Conservation (phyloP, 2,329 filamentous ascomycete genomes). For the Volutella citrinella region DNA sequence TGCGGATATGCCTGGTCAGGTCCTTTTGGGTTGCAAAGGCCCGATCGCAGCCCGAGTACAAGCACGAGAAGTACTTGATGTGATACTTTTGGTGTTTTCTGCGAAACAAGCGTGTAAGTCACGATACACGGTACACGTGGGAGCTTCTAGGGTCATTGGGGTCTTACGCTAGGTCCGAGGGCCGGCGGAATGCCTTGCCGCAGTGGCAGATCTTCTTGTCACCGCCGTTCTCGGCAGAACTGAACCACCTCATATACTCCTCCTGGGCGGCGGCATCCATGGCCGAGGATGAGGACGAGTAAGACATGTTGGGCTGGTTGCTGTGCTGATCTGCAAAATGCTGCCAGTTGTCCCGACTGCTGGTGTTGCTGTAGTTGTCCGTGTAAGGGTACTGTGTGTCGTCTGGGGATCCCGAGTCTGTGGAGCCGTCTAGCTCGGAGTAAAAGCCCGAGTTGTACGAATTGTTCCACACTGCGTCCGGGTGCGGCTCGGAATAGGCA, state of each 20-base stretch:
- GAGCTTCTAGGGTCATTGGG: not conserved
- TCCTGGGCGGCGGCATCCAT: too few species aligned
- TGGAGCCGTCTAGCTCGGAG: too few species aligned
- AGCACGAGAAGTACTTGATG: constrained; percentile 26
- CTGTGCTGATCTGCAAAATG: too few species aligned
- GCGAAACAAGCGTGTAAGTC: constrained; percentile 4
- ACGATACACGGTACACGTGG: not conserved
- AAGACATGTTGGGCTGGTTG: too few species aligned
- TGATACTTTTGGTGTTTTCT: constrained; percentile 28
- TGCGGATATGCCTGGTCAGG: constrained; percentile 22
- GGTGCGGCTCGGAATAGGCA: too few species aligned
- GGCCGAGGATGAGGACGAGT: too few species aligned
- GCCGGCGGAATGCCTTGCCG: constrained; percentile 24
- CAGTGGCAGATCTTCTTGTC: constrained; percentile 21
- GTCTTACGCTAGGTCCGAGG: constrained; percentile 25
- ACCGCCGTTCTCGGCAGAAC: constrained; percentile 7
- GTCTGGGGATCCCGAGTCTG: too few species aligned
- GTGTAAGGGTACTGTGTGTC: too few species aligned
- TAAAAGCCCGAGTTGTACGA: too few species aligned
- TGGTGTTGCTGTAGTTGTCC: too few species aligned
- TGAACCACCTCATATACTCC: constrained; percentile 15
- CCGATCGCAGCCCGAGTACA: constrained; percentile 21
- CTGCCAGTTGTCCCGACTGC: too few species aligned
- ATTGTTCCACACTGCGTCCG: too few species aligned
- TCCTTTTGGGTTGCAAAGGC: constrained; percentile 26